Evolutionary conservation across 2,329 filamentous ascomycete genomes (phyloP).

Genomic region (Arthrobotrys entomopaga): DNA sequence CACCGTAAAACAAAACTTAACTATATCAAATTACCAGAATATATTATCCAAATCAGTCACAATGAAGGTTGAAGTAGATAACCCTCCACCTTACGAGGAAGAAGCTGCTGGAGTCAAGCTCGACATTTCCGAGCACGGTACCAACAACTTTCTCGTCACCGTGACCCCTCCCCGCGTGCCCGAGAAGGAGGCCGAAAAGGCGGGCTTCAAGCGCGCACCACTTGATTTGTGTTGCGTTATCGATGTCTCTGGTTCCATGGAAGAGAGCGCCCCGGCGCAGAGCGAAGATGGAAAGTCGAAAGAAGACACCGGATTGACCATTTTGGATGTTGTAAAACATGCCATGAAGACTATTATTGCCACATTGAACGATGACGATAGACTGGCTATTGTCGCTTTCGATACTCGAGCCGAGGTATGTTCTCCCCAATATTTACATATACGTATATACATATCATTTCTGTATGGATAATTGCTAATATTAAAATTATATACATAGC

Average conservation of each 20-base stretch:
- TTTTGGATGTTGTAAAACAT: conserved; percentile 72
- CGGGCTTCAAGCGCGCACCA: conserved; percentile 39
- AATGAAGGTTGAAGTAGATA: conserved; percentile 51
- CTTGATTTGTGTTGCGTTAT: conserved; percentile 71
- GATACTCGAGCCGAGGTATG: conserved; percentile 61
- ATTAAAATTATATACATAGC: conserved; percentile 14
- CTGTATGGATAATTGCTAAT: not conserved
- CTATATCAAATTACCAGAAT: not conserved
- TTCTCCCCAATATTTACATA: conserved; percentile 6
- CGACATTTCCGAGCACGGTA: conserved; percentile 42
- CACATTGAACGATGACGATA: conserved; percentile 68
- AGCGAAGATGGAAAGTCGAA: conserved; percentile 57
- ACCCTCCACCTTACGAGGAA: conserved; percentile 50
- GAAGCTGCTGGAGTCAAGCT: conserved; percentile 38
- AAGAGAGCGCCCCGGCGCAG: conserved; percentile 64
- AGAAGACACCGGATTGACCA: conserved; percentile 67
- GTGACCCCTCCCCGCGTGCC: conserved; percentile 42
- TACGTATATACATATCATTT: not conserved
- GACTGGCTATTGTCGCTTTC: conserved; percentile 71
- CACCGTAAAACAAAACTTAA: conserved; percentile 6
- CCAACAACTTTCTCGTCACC: conserved; percentile 43
- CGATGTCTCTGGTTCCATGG: conserved; percentile 71
- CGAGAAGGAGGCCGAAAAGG: conserved; percentile 33
- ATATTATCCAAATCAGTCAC: not conserved
- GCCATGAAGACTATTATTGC: conserved; percentile 70